A percentile compares a stretch with the other conserved stretches of the same genome.
phyloP scores from a whole-genome alignment of 345 rosid genomes.

The Populus euphratica region DNA sequence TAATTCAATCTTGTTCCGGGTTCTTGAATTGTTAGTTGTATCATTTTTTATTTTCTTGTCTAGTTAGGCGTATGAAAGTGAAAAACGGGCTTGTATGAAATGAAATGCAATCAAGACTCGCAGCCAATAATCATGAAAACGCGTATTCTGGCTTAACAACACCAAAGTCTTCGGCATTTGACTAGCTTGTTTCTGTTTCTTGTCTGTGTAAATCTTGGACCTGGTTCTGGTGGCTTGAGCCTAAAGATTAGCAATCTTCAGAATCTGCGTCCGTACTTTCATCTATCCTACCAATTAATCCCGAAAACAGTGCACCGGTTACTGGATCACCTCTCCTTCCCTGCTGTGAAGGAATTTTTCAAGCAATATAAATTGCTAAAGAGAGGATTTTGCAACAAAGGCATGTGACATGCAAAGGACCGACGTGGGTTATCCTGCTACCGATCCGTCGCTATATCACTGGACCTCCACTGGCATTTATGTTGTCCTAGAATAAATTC shows the following conservation, averaged over 20 bases:
- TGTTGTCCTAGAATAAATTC: conserved; percentile 17
- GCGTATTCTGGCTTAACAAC: not conserved
- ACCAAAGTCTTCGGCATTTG: not conserved
- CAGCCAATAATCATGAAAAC: not conserved
- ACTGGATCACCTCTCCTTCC: too few species aligned
- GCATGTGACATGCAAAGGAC: conserved; percentile 22
- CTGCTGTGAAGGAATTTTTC: too few species aligned
- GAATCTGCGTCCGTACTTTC: not conserved
- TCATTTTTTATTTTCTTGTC: not conserved
- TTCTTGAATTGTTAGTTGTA: not conserved
- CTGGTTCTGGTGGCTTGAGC: not conserved
- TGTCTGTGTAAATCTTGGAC: not conserved
- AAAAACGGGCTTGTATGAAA: not conserved
- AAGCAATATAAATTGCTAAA: too few species aligned
- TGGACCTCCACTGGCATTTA: conserved; percentile 1
- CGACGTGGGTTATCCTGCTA: conserved; percentile 21
- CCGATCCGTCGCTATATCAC: not conserved
- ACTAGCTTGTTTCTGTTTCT: not conserved
- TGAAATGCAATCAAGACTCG: not conserved
- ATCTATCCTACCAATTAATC: too few species aligned
- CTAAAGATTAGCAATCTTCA: not conserved
- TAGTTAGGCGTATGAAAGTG: not conserved
- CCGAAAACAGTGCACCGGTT: too few species aligned
- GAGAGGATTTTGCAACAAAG: conserved; percentile 6
- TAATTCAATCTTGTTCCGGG: not conserved